These are phyloP conservation scores for Geotrichum klebahnii DNA, from an alignment of 1,139 yeast genomes.

Conservation along the genomic window DNA sequence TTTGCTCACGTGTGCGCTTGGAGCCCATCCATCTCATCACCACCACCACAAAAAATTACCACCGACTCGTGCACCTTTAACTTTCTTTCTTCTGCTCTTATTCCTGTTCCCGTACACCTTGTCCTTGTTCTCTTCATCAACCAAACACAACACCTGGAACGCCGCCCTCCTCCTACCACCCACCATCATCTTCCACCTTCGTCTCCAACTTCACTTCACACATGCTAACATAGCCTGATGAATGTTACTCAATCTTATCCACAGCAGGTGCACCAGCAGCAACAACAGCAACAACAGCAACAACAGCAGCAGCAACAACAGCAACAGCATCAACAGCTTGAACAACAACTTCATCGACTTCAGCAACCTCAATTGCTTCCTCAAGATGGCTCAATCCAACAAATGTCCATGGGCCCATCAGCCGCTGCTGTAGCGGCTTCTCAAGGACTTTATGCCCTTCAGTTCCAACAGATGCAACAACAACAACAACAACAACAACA, in stretches of 20 bases:
- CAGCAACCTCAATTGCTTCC: conserved; percentile 6
- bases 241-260: conserved; percentile 11
- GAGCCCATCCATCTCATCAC: neutral
- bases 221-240: conserved; percentile 15
- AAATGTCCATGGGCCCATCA: conserved; percentile 14
- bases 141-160: too few relatives aligned
- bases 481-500: conserved; percentile 10
- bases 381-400: conserved; percentile 16
- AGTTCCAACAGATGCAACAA: conserved; percentile 13
- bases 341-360: conserved; percentile 12
- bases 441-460: conserved; percentile 9
- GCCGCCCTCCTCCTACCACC: too few relatives aligned
- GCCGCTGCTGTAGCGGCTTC: conserved; percentile 7
- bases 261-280: conserved; percentile 17
- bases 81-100: neutral
- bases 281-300: conserved; percentile 17
- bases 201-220: neutral
- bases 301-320: conserved; percentile 10
- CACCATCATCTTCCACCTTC: neutral
- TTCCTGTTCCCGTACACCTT: too few relatives aligned
- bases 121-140: too few relatives aligned
- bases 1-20: neutral
- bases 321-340: conserved; percentile 14
- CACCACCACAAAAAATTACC: neutral
- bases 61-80: neutral